phyloP scores from a whole-genome alignment of 2,329 filamentous ascomycete genomes.

The Ophiognomonia clavigignenti-juglandacearum region DNA sequence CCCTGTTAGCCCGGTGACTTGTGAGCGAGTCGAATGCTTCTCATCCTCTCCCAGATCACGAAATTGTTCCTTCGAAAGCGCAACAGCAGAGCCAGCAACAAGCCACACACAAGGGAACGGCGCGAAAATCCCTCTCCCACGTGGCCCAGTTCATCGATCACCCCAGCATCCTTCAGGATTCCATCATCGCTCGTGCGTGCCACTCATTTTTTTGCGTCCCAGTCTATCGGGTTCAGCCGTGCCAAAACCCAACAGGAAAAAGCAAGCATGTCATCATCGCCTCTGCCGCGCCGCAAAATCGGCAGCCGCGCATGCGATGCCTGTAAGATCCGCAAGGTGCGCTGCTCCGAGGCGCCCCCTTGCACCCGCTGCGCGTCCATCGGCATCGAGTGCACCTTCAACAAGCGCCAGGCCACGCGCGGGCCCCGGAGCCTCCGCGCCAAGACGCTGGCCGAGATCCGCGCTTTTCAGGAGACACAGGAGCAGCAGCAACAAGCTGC shows the following conservation, averaged over 20 bases:
- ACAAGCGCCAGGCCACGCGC: slow-evolving; percentile 36
- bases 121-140: too few species aligned
- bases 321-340: slow-evolving; percentile 49
- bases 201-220: too few species aligned
- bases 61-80: too few species aligned
- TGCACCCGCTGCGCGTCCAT: slow-evolving; percentile 40
- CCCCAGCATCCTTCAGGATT: too few species aligned
- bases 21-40: too few species aligned
- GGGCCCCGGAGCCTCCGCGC: slow-evolving; percentile 41
- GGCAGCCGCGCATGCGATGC: slow-evolving; percentile 43
- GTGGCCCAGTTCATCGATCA: too few species aligned
- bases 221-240: not conserved
- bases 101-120: too few species aligned
- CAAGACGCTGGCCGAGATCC: slow-evolving; percentile 39
- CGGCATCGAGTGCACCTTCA: slow-evolving; percentile 46
- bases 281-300: slow-evolving; percentile 24
- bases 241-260: not conserved
- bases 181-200: too few species aligned
- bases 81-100: too few species aligned
- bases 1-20: too few species aligned
- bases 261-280: slow-evolving; percentile 4
- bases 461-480: slow-evolving; percentile 22
- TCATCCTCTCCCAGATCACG: too few species aligned
- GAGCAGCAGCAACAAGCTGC: not conserved
- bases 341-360: slow-evolving; percentile 42